Percentiles rank a stretch among this genome's conserved stretches.
phyloP scores from a whole-genome alignment of 441 rosid species.

The Gossypium aridum region DNA sequence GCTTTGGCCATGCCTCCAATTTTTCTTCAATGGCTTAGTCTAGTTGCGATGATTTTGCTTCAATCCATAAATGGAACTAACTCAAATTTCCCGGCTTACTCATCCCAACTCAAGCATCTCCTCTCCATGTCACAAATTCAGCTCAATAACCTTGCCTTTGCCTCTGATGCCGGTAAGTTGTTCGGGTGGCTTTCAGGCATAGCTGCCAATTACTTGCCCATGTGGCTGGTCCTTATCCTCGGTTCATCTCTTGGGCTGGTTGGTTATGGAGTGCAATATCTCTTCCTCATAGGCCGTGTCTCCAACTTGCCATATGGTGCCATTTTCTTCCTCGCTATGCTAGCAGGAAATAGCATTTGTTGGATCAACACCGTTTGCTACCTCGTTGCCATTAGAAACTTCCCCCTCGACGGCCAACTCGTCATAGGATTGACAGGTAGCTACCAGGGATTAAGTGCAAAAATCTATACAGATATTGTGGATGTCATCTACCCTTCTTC shows the following conservation, averaged over 20 bases:
- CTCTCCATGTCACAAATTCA: constrained; percentile 74
- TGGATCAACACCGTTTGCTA: constrained; percentile 87
- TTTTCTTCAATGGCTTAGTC: constrained; percentile 62
- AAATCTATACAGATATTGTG: constrained; percentile 59
- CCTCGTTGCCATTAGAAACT: constrained; percentile 43
- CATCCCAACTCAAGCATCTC: constrained; percentile 68
- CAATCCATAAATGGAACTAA: constrained; percentile 74
- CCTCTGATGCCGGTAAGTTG: constrained; percentile 85
- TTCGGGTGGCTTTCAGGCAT: constrained; percentile 77
- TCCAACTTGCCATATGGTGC: constrained; percentile 39
- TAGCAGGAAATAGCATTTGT: constrained; percentile 70
- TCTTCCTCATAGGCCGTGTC: constrained; percentile 40
- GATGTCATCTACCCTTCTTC: constrained; percentile 27
- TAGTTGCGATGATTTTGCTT: constrained; percentile 71
- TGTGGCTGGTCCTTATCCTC: constrained; percentile 60
- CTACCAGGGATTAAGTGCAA: constrained; percentile 75
- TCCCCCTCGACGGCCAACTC: constrained; percentile 45
- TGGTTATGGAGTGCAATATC: constrained; percentile 75
- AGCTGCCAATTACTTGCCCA: constrained; percentile 65
- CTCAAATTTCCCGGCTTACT: constrained; percentile 79
- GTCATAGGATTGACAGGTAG: constrained; percentile 70
- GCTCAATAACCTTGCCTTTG: constrained; percentile 79
- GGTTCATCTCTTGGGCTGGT: constrained; percentile 58
- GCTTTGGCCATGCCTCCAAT: constrained; percentile 18
- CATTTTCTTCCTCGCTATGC: constrained; percentile 50